Base-by-base conservation (phyloP, 2,329 filamentous ascomycete genomes). In the Neoscytalidium dimidiatum region DNA sequence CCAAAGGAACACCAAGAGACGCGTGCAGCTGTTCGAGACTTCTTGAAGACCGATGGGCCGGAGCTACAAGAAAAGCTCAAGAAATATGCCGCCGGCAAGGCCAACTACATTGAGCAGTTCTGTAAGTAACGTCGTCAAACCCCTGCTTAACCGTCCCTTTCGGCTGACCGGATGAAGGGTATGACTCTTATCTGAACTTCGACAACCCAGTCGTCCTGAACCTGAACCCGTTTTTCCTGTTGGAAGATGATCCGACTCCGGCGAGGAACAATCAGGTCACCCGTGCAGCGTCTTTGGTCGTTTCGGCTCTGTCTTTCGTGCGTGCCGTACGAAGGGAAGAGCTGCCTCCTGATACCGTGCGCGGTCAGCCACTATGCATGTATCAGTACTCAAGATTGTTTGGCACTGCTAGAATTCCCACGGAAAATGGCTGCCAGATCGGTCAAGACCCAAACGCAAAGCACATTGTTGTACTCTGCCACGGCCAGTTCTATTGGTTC, bases 401-500 rank as follows among this genome's bases (percentile, higher is more conserved):
- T 72, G 95, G 95, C 60, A 98, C 95, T 0, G 94, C 95, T 51
- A 88, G 95, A 69, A 92, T 99, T 8, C 95, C 95, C 0, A 98
- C 94, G 0, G 92, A 96, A 31, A 90, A 95, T 74, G 95, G 95
- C 4, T 99, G 95, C 75, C 91, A 97, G 71, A 98, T 99, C 72
- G 93, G 94, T 68, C 94, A 98, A 75, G 94, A 98, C 72, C 91
- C 93, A 0, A 87, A 89, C n/a, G 92, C 94, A 3, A 96, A 93
- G 79, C 95, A 99, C 76, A 84, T 99, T 41, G 91, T 97, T 9
- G 92, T 98, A 48, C 85, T 98, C 79, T 96, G 92, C 74, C 92
- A 94, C 69, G 95, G 95, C 1, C 95, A 99, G 70, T 94, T 98
- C 73, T 99, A 99, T 79, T 98, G 94, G 94, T 99, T 99, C 72